Base-by-base conservation (phyloP, 2,329 filamentous ascomycete genomes). In the Ilyonectria destructans region DNA sequence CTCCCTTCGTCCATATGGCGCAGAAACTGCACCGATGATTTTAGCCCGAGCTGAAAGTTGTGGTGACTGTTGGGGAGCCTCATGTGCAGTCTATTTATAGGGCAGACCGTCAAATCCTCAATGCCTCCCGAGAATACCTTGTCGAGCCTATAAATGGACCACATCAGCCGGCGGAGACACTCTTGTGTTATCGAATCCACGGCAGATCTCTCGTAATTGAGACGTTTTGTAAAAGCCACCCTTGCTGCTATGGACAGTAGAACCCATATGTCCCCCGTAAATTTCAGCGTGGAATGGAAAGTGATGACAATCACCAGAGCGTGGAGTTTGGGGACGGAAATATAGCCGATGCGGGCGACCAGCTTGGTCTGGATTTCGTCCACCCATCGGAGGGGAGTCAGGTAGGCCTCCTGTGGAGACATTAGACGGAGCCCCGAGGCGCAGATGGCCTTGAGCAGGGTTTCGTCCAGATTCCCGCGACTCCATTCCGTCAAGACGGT, bases 31-130 rank as follows among this genome's bases (percentile, higher is more conserved):
- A 75, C 64, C 0, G 67, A 62, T 0, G 77, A 79, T 3, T 21
- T 46, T 1, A 74, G 55, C 0, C 77, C 77, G 5, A 74, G 70
- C 10, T 78, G 73, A 4, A 78, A 78, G 8, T 70, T 72, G 13
- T 72, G 70, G 5, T 78, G 68, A 7, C 72, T 71, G 17, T 74
- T 71, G 0, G 77, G 77, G 2, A 78, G 33, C 0, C 75, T 68
- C 10, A 78, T 69, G 12, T 76, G 72, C 48, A 78, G 73, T 6
- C 75, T 59, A 6, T 73, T 64, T 0, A 69, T 65, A 0, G 74
- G 75, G 31, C 76, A 78, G 3, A 79, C 70, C 0, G 75, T 71
- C 9, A 79, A 31, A 33, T 79, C 78, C 6, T 78, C 73, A 13
- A 79, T 75, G 0, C 77, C 77, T 0, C 78, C 78, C 0, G 69